Conservation (phyloP, 495 filamentous ascomycete genomes). For the Apiosordaria backusii region DNA sequence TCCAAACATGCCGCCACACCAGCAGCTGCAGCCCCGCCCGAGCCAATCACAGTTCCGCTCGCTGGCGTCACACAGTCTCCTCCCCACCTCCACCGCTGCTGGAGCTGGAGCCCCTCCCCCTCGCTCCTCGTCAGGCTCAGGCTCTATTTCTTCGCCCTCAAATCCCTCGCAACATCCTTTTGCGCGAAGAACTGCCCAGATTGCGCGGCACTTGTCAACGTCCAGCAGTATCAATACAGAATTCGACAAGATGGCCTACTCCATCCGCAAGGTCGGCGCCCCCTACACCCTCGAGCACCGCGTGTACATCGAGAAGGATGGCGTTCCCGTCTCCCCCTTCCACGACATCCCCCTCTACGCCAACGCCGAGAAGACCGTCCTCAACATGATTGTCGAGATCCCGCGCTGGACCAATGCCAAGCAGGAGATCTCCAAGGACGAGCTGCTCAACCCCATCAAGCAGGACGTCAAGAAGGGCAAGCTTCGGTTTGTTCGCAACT, state of each 20-base stretch:
- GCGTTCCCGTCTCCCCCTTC: conserved; percentile 87
- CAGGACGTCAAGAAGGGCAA: conserved; percentile 86
- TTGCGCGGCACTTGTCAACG: conserved; percentile 54
- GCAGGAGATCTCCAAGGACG: conserved; percentile 96
- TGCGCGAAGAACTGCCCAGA: conserved; percentile 46
- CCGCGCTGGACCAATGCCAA: conserved; percentile 99
- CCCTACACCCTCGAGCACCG: conserved; percentile 95
- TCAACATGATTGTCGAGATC: conserved; percentile 99
- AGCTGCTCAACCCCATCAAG: conserved; percentile 96
- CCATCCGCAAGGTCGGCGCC: conserved; percentile 78
- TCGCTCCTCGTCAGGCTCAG: conserved; percentile 20
- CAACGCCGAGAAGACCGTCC: conserved; percentile 85
- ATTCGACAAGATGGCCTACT: conserved; percentile 56
- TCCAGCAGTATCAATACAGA: conserved; percentile 15
- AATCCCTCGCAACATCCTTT: conserved; percentile 17
- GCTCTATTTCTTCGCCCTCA: conserved; percentile 11
- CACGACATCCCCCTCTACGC: conserved; percentile 98
- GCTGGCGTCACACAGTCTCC: conserved; percentile 32
- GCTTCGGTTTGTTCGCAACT: conserved; percentile 98
- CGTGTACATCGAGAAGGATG: conserved; percentile 97
- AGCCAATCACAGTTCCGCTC: conserved; percentile 33
- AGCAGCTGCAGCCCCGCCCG: conserved; percentile 15
- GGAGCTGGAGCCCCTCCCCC: conserved; percentile 42
- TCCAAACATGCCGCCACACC: conserved; percentile 4
- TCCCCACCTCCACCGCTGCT: conserved; percentile 21